A percentile compares a stretch with the other conserved stretches of the same genome.
Evolutionary conservation across 2,329 filamentous ascomycete genomes (phyloP).

Genomic region (Eurotiales sp.): DNA sequence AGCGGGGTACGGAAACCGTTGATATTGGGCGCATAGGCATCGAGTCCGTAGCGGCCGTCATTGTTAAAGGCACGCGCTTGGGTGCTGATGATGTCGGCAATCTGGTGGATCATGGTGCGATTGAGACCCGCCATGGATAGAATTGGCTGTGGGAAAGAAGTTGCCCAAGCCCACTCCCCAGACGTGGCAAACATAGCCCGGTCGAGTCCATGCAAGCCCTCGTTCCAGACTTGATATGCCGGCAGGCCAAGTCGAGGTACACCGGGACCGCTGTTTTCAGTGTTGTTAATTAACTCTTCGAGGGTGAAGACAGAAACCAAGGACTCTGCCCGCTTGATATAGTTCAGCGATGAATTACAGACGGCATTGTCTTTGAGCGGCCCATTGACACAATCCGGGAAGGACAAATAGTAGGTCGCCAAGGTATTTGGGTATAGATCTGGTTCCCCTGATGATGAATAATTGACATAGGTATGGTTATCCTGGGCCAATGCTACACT

Average conservation of each 20-base stretch:
- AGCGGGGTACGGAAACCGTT: conserved; percentile 62
- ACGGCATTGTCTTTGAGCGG: conserved; percentile 47
- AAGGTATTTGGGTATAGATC: conserved; percentile 9
- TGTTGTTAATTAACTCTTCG: conserved; percentile 53
- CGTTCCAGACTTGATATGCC: conserved; percentile 58
- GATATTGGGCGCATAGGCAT: conserved; percentile 58
- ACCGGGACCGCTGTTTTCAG: conserved; percentile 44
- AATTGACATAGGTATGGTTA: conserved; percentile 13
- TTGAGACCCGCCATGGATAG: conserved; percentile 61
- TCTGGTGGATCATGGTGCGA: conserved; percentile 55
- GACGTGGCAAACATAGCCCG: conserved; percentile 54
- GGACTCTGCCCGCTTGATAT: conserved; percentile 38
- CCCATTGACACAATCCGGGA: conserved; percentile 49
- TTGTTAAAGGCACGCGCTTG: conserved; percentile 66
- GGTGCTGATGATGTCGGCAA: conserved; percentile 53
- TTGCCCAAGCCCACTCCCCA: conserved; percentile 57
- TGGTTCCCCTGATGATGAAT: conserved; percentile 8
- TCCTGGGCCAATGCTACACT: conserved; percentile 8
- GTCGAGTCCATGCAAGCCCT: conserved; percentile 60
- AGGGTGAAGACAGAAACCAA: conserved; percentile 48
- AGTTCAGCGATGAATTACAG: conserved; percentile 43
- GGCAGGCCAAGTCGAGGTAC: conserved; percentile 53
- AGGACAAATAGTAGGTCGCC: conserved; percentile 19
- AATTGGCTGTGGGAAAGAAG: conserved; percentile 64
- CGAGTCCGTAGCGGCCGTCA: conserved; percentile 42